Evolutionary conservation across 1,284 basidiomycete species (phyloP).

Genomic region (Ustilago shanxiensis): DNA sequence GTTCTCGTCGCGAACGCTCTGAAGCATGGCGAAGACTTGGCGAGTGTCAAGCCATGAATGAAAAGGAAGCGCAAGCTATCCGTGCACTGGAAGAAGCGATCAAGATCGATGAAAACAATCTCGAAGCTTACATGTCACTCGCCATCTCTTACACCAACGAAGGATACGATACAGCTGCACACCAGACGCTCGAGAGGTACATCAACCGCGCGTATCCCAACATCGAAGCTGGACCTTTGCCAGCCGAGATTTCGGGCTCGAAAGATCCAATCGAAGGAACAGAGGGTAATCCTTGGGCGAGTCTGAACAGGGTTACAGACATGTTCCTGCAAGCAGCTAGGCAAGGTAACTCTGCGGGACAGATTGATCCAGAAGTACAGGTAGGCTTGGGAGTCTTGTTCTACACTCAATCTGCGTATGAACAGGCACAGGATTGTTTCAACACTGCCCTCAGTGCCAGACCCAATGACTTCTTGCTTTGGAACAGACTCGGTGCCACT

Average conservation of each 20-base stretch:
- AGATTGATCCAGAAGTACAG: slow-evolving; percentile 91
- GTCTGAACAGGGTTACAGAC: slow-evolving; percentile 84
- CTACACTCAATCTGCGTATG: slow-evolving; percentile 85
- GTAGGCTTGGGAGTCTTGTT: slow-evolving; percentile 92
- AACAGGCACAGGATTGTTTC: slow-evolving; percentile 90
- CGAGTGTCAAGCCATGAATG: slow-evolving; percentile 95
- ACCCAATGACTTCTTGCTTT: slow-evolving; percentile 92
- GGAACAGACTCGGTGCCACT: slow-evolving; percentile 96
- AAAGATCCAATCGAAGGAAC: slow-evolving; percentile 71
- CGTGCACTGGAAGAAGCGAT: slow-evolving; percentile 73
- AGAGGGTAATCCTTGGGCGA: slow-evolving; percentile 79
- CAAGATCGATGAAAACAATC: slow-evolving; percentile 81
- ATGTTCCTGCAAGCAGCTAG: slow-evolving; percentile 87
- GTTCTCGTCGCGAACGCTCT: slow-evolving; percentile 72
- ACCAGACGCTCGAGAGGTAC: slow-evolving; percentile 89
- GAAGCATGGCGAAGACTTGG: slow-evolving; percentile 95
- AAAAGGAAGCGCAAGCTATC: slow-evolving; percentile 76
- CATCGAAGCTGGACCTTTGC: slow-evolving; percentile 72
- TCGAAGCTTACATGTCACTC: slow-evolving; percentile 74
- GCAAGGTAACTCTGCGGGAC: slow-evolving; percentile 73
- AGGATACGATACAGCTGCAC: slow-evolving; percentile 87
- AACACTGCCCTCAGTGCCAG: slow-evolving; percentile 82
- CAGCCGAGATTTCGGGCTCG: slow-evolving; percentile 76
- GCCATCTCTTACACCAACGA: slow-evolving; percentile 99
- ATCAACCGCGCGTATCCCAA: slow-evolving; percentile 81